Percentiles rank a stretch among this genome's conserved stretches.
These are phyloP conservation scores for Penicillium waksmanii DNA, from an alignment of 495 filamentous ascomycete genomes.

Conservation along the genomic window DNA sequence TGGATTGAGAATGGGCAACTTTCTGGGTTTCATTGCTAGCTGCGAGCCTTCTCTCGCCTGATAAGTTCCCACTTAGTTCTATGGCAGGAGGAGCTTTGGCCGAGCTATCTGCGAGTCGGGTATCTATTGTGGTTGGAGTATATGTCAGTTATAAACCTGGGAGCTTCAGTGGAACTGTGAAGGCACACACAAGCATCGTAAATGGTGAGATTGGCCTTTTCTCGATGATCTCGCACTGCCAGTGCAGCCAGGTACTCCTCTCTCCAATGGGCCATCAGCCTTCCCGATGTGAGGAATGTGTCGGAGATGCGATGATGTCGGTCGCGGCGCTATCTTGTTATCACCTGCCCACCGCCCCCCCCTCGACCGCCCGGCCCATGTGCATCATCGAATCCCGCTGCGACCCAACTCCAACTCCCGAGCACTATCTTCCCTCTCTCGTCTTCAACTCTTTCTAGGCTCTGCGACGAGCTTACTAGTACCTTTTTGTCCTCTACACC, in stretches of 20 bases:
- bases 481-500: neutral
- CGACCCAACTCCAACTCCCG: slow-evolving; percentile 35
- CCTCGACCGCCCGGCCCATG: slow-evolving; percentile 37
- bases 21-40: slow-evolving; percentile 21
- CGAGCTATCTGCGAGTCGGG: slow-evolving; percentile 69
- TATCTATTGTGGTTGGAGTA: slow-evolving; percentile 52
- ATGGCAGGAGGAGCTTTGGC: slow-evolving; percentile 52
- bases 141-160: slow-evolving; percentile 25
- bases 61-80: slow-evolving; percentile 8
- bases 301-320: slow-evolving; percentile 24
- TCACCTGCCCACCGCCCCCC: slow-evolving; percentile 34
- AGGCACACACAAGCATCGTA: slow-evolving; percentile 60
- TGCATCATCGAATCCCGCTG: slow-evolving; percentile 43
- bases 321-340: slow-evolving; percentile 28
- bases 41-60: slow-evolving; percentile 10
- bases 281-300: slow-evolving; percentile 27
- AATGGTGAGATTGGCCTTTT: slow-evolving; percentile 58
- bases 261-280: slow-evolving; percentile 58
- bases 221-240: slow-evolving; percentile 56
- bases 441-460: neutral
- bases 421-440: slow-evolving; percentile 7
- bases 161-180: neutral
- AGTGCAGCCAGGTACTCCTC: slow-evolving; percentile 60
- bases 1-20: slow-evolving; percentile 14
- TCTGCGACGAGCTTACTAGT: neutral